These are phyloP conservation scores for Ceratocystis variospora DNA, from an alignment of 2,329 filamentous ascomycete species.

Conservation along the genomic window DNA sequence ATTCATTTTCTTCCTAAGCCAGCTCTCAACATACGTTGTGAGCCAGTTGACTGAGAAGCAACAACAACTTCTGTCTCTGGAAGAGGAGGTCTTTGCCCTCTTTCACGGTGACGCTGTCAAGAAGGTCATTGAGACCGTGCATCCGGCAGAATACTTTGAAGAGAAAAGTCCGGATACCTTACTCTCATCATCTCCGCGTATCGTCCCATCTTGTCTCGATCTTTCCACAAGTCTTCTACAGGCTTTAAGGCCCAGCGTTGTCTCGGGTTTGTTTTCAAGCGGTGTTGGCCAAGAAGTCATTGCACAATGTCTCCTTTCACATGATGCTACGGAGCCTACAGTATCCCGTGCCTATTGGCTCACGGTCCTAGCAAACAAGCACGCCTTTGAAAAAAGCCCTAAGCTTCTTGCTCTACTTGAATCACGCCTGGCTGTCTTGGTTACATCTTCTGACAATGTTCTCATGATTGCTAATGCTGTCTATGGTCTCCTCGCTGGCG, in stretches of 20 bases:
- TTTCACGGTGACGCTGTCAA: constrained; percentile 25
- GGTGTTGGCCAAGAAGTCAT: constrained; percentile 29
- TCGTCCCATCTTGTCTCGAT: constrained; percentile 5
- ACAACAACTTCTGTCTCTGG: constrained; percentile 26
- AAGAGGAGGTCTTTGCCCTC: constrained; percentile 28
- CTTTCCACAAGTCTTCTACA: constrained; percentile 31
- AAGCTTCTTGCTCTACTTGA: constrained; percentile 21
- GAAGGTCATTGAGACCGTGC: background rate
- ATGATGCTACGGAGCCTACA: background rate
- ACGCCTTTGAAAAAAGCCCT: constrained; percentile 27
- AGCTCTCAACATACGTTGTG: constrained; percentile 28
- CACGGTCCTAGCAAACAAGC: constrained; percentile 34
- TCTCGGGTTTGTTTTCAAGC: constrained; percentile 28
- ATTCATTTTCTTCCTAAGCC: constrained; percentile 17
- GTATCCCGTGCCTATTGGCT: constrained; percentile 24
- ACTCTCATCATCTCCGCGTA: background rate
- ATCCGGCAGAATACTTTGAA: constrained; percentile 10
- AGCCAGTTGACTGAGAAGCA: constrained; percentile 29
- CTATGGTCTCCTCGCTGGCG: constrained; percentile 25
- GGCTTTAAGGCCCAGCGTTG: constrained; percentile 26
- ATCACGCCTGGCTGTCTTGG: constrained; percentile 7
- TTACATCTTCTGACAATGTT: constrained; percentile 3
- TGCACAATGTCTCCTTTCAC: constrained; percentile 15
- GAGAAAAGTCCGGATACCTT: constrained; percentile 3
- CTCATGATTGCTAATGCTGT: constrained; percentile 21